Percentiles rank a stretch among this genome's conserved stretches.
phyloP scores from a whole-genome alignment of 768 basidiomycete genomes.

The Rhizopogon vinicolor region DNA sequence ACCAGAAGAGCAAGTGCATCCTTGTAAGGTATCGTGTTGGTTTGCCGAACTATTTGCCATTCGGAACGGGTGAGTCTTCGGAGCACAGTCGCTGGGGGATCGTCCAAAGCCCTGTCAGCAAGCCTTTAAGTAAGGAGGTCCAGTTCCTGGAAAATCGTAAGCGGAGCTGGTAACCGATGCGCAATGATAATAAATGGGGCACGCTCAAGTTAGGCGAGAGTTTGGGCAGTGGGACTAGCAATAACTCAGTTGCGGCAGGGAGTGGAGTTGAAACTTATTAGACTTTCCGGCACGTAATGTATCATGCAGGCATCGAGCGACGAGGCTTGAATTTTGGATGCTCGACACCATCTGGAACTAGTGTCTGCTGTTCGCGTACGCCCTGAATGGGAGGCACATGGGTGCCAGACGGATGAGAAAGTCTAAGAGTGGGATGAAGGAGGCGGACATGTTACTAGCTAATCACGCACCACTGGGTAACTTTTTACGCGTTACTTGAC shows the following conservation, averaged over 20 bases:
- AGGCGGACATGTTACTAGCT: neutral
- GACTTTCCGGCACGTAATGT: constrained; percentile 63
- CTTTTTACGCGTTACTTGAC: constrained; percentile 42
- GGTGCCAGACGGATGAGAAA: constrained; percentile 60
- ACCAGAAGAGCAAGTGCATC: constrained; percentile 65
- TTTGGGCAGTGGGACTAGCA: constrained; percentile 18
- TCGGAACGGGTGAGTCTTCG: constrained; percentile 64
- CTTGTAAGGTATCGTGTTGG: constrained; percentile 42
- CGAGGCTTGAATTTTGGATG: constrained; percentile 56
- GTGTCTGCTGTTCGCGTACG: constrained; percentile 20
- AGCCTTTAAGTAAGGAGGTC: constrained; percentile 50
- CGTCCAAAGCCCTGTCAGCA: constrained; percentile 16
- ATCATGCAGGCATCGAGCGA: constrained; percentile 40
- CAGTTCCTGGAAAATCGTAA: constrained; percentile 73
- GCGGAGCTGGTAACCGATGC: constrained; percentile 64
- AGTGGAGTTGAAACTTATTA: too few species aligned
- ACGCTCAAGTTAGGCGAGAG: constrained; percentile 25
- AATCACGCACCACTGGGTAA: constrained; percentile 51
- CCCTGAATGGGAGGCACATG: constrained; percentile 36
- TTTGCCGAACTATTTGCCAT: constrained; percentile 43
- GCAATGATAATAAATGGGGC: constrained; percentile 43
- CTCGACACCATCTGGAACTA: constrained; percentile 60
- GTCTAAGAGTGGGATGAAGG: constrained; percentile 34
- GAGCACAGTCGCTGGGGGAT: constrained; percentile 38
- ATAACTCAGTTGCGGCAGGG: constrained; percentile 3